Evolutionary conservation across 768 basidiomycete genomes (phyloP), one percentile per base, ranked within the genome.

Genomic region (Kwoniella shandongensis): DNA sequence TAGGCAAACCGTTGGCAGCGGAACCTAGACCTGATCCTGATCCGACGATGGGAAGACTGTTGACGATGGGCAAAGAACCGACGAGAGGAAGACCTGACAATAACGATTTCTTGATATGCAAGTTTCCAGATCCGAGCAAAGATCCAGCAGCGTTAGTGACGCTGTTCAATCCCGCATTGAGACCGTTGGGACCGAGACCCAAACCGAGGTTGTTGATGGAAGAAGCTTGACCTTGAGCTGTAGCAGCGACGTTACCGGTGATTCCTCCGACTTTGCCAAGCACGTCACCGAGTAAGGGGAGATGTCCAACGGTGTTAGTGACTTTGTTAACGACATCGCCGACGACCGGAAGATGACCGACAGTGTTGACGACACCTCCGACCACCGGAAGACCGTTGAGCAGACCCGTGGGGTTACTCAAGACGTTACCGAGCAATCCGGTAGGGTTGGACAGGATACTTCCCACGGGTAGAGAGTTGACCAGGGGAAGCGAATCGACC

Each of bases 361-460:
- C 29, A 10, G 46, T 46, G 18, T 47, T 42, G 30, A 58, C 57
- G 26, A 45, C 44, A 38, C 44, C 45, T 40, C 47, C 59, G 18
- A 52, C 47, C 18, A 54, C 32, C 5, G 52, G 51, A 22, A 60
- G 49, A 35, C 44, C 42, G 50, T 36, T n/a, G 26, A 48, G 38
- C 29, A 58, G 27, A n/a, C 48, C 56, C n/a, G 40, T 20, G 22
- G 51, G 22, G 22, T 51, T 23, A 22, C 56, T 46, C 10, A 56
- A 45, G 23, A 48, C 48, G 12, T 48, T 39, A 18, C 44, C 39
- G 20, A 50, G 47, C 11, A 48, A 36, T 12, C 47, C 46, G n/a
- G 50, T 29, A 23, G 55, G 55, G 55, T 57, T 57, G 38, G 55
- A 49, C 4, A 57, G 55, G 25, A 44, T 30, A 10, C 55, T 41